phyloP scores from a whole-genome alignment of 495 filamentous ascomycete genomes.

The Penicillium riverlandense region DNA sequence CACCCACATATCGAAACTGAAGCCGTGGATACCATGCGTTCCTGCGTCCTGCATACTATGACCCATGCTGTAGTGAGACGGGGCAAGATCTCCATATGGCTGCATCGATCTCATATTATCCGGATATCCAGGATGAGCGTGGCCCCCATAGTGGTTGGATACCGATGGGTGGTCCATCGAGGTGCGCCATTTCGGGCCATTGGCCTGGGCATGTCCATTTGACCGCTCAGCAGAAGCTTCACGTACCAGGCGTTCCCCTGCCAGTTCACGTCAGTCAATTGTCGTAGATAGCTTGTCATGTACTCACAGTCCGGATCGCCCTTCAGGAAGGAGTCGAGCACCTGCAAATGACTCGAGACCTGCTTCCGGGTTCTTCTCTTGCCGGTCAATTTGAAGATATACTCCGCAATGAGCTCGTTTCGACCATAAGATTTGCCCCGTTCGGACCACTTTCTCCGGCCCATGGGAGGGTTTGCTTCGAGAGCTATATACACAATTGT shows the following conservation, averaged over 20 bases:
- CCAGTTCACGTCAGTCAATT: slow-evolving; percentile 6
- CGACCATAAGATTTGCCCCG: slow-evolving; percentile 70
- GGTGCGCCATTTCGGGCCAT: slow-evolving; percentile 29
- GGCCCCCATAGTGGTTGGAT: slow-evolving; percentile 26
- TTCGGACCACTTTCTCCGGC: slow-evolving; percentile 67
- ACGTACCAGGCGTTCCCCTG: slow-evolving; percentile 39
- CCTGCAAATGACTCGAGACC: slow-evolving; percentile 95
- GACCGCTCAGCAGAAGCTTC: slow-evolving; percentile 33
- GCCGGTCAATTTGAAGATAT: slow-evolving; percentile 64
- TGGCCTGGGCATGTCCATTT: slow-evolving; percentile 25
- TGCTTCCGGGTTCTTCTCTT: slow-evolving; percentile 69
- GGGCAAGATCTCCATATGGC: slow-evolving; percentile 30
- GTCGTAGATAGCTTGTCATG: neutral
- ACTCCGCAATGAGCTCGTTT: slow-evolving; percentile 86
- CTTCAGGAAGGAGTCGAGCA: slow-evolving; percentile 76
- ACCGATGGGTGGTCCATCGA: slow-evolving; percentile 32
- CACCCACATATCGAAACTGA: slow-evolving; percentile 49
- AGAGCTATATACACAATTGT: slow-evolving; percentile 49
- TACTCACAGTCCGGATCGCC: slow-evolving; percentile 48
- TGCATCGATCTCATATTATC: slow-evolving; percentile 29
- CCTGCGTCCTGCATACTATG: slow-evolving; percentile 28
- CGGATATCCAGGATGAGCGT: slow-evolving; percentile 21
- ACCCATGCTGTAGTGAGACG: slow-evolving; percentile 29
- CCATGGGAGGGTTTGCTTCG: slow-evolving; percentile 73
- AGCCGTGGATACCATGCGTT: slow-evolving; percentile 29